Conservation (phyloP, 805 yeast species). For the Priceomyces fermenticarens region DNA sequence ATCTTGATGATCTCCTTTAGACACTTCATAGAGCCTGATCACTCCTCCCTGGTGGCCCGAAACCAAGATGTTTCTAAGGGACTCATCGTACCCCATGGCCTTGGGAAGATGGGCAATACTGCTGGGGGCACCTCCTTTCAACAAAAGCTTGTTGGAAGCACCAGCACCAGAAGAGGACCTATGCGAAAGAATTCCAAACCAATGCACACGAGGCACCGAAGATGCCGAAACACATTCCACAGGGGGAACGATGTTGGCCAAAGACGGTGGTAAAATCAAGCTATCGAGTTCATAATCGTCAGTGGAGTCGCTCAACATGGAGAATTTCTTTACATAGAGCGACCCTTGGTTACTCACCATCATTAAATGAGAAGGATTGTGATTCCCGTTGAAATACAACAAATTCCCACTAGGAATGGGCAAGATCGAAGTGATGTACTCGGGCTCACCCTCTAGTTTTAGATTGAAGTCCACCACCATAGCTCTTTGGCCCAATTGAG, state of each 20-base stretch:
- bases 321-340: constrained; percentile 57
- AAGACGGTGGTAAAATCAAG: constrained; percentile 64
- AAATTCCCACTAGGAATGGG: constrained; percentile 40
- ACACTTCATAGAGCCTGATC: constrained; percentile 79
- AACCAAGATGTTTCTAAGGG: constrained; percentile 52
- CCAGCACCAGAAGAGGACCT: constrained; percentile 34
- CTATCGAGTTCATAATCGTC: constrained; percentile 19
- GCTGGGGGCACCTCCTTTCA: constrained; percentile 80
- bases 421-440: constrained; percentile 22
- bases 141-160: constrained; percentile 43
- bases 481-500: constrained; percentile 39
- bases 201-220: constrained; percentile 56
- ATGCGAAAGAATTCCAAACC: constrained; percentile 70
- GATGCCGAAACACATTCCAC: constrained; percentile 53
- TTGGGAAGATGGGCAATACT: constrained; percentile 15
- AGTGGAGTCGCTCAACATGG: constrained; percentile 25
- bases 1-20: constrained; percentile 58
- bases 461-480: constrained; percentile 23
- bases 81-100: constrained; percentile 33
- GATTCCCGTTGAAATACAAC: constrained; percentile 79
- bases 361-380: constrained; percentile 66
- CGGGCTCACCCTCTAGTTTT: constrained; percentile 12
- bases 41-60: constrained; percentile 88
- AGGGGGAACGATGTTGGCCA: constrained; percentile 76
- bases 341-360: constrained; percentile 63